These are phyloP conservation scores for Pestalotiopsis sp. DNA, from an alignment of 2,329 filamentous ascomycete genomes.

Conservation along the genomic window DNA sequence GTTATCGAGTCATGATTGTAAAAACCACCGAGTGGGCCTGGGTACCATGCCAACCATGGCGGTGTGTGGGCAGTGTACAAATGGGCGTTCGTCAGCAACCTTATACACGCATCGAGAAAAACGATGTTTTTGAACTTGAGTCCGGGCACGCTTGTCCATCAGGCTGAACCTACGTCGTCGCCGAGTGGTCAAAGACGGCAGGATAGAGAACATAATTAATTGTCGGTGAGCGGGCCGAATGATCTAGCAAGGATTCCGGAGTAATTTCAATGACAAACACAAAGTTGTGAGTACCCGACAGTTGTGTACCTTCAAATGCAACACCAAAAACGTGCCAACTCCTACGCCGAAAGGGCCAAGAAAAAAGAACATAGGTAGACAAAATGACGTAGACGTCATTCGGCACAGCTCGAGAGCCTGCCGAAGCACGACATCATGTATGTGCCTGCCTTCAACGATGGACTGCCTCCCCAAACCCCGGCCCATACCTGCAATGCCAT, in stretches of 20 bases:
- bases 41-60: not conserved
- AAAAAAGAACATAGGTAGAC: slow-evolving; percentile 11
- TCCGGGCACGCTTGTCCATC: not conserved
- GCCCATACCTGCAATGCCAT: slow-evolving; percentile 19
- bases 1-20: not conserved
- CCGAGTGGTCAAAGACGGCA: not conserved
- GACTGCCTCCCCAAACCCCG: slow-evolving; percentile 7
- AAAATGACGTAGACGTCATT: slow-evolving; percentile 3
- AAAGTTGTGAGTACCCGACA: slow-evolving; percentile 9
- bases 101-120: not conserved
- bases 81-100: not conserved
- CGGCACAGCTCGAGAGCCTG: not conserved
- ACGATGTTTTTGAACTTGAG: not conserved
- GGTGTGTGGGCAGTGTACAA: not conserved
- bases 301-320: slow-evolving; percentile 8
- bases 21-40: not conserved
- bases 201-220: not conserved
- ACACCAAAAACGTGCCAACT: slow-evolving; percentile 12
- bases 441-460: slow-evolving; percentile 1
- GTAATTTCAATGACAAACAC: slow-evolving; percentile 7
- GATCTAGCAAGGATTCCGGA: slow-evolving; percentile 11
- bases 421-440: not conserved
- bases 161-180: not conserved
- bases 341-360: slow-evolving; percentile 11
- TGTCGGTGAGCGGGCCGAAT: slow-evolving; percentile 3